Percentiles rank a stretch among this genome's conserved stretches.
These are phyloP conservation scores for Lentinus tigrinus DNA, from an alignment of 768 basidiomycete genomes.

Conservation along the genomic window DNA sequence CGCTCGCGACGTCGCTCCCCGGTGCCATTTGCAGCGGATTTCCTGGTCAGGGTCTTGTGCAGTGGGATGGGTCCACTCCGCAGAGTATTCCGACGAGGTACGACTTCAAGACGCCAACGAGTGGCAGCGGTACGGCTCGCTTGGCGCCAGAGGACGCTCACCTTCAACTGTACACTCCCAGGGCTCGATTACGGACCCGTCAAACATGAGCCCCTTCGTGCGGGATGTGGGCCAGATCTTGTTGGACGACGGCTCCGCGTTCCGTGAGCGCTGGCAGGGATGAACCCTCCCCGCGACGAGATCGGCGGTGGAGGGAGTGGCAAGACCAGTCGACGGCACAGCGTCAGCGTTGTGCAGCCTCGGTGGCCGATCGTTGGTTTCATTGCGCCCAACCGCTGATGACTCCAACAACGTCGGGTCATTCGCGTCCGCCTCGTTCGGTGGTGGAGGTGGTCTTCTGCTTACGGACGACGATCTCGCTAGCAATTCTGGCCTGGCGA, in stretches of 20 bases:
- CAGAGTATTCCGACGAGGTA: slow-evolving; percentile 55
- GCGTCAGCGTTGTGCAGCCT: slow-evolving; percentile 81
- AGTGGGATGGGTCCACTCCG: slow-evolving; percentile 63
- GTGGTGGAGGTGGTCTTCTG: slow-evolving; percentile 58
- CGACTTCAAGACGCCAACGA: slow-evolving; percentile 63
- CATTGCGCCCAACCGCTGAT: slow-evolving; percentile 53
- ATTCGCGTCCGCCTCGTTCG: slow-evolving; percentile 34
- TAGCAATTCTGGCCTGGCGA: slow-evolving; percentile 63
- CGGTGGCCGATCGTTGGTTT: slow-evolving; percentile 68
- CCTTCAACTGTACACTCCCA: slow-evolving; percentile 48
- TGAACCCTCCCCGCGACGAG: slow-evolving; percentile 61
- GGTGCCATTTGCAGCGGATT: slow-evolving; percentile 52
- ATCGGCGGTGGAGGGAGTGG: slow-evolving; percentile 69
- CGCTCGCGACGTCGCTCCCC: slow-evolving; percentile 62
- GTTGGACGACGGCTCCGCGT: slow-evolving; percentile 68
- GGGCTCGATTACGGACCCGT: slow-evolving; percentile 53
- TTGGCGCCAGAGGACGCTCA: slow-evolving; percentile 55
- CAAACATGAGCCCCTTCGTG: slow-evolving; percentile 86
- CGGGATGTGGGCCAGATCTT: slow-evolving; percentile 79
- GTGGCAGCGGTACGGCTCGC: slow-evolving; percentile 61
- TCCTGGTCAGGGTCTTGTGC: slow-evolving; percentile 30
- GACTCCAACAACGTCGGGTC: slow-evolving; percentile 31
- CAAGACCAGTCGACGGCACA: slow-evolving; percentile 79
- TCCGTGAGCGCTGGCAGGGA: slow-evolving; percentile 75
- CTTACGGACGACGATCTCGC: slow-evolving; percentile 82